A percentile compares a stretch with the other conserved stretches of the same genome.
These are phyloP conservation scores for Meredithiella fracta DNA, from an alignment of 2,329 filamentous ascomycete genomes.

Conservation along the genomic window DNA sequence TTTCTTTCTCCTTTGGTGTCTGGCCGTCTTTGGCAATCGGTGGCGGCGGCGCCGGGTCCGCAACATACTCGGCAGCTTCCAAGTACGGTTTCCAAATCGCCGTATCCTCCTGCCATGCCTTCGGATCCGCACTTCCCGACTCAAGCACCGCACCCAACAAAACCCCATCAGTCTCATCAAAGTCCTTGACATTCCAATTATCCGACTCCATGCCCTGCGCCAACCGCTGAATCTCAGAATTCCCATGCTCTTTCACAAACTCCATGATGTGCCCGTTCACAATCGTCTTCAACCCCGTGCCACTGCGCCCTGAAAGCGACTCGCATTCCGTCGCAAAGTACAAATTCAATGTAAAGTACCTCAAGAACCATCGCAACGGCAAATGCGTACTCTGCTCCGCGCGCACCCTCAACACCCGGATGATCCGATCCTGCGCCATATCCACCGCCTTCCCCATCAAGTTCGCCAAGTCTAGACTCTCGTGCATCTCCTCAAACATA, in stretches of 20 bases:
- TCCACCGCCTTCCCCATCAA: conserved; percentile 68
- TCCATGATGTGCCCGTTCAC: conserved; percentile 71
- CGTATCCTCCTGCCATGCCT: conserved; percentile 46
- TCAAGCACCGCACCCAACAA: conserved; percentile 49
- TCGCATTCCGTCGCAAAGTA: conserved; percentile 79
- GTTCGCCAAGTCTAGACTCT: conserved; percentile 60
- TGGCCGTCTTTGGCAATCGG: conserved; percentile 34
- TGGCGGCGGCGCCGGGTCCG: conserved; percentile 20
- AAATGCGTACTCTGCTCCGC: conserved; percentile 56
- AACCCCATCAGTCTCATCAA: conserved; percentile 42
- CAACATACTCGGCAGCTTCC: conserved; percentile 23
- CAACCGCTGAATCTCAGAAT: conserved; percentile 56
- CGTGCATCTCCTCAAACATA: conserved; percentile 59
- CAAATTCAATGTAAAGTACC: conserved; percentile 69
- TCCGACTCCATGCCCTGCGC: conserved; percentile 66
- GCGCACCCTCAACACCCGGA: conserved; percentile 61
- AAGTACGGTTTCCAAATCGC: conserved; percentile 38
- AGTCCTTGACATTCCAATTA: conserved; percentile 64
- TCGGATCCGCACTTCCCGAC: conserved; percentile 53
- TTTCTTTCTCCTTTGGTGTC: conserved; percentile 31
- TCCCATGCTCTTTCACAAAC: conserved; percentile 56
- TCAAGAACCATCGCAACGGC: conserved; percentile 52
- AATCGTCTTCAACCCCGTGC: conserved; percentile 57
- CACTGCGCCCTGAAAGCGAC: conserved; percentile 63
- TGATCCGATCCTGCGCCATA: conserved; percentile 58